Evolutionary conservation across 2,329 filamentous ascomycete species (phyloP).

Genomic region (Pseudopithomyces chartarum): DNA sequence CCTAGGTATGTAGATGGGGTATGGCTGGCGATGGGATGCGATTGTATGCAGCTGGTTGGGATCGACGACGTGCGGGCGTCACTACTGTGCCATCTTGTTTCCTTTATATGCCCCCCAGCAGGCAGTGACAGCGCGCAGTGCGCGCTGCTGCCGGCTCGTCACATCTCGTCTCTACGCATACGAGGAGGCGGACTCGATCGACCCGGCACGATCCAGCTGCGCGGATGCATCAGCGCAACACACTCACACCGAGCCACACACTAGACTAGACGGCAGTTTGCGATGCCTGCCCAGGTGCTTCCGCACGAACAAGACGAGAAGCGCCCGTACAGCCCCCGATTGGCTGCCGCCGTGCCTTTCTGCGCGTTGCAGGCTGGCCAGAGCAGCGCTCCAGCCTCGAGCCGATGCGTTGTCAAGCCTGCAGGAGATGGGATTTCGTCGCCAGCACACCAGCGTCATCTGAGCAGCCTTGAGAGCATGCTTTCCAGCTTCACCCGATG

Average conservation of each 20-base stretch:
- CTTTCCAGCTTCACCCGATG: neutral
- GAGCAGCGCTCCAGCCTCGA: constrained; percentile 19
- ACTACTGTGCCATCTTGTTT: constrained; percentile 28
- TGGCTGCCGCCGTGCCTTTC: constrained; percentile 9
- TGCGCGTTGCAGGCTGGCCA: constrained; percentile 24
- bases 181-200: constrained; percentile 22
- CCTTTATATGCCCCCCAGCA: constrained; percentile 34
- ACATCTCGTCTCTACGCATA: constrained; percentile 19
- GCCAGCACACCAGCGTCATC: constrained; percentile 30
- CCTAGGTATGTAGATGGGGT: too few species aligned
- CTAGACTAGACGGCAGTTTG: constrained; percentile 14
- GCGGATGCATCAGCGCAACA: constrained; percentile 18
- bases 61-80: constrained; percentile 1
- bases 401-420: constrained; percentile 41
- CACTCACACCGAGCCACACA: constrained; percentile 25
- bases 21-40: neutral
- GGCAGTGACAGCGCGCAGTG: constrained; percentile 23
- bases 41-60: neutral
- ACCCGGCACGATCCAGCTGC: constrained; percentile 20
- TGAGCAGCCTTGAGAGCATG: neutral
- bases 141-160: constrained; percentile 21
- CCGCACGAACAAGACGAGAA: constrained; percentile 4
- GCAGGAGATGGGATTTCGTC: constrained; percentile 7
- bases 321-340: constrained; percentile 12
- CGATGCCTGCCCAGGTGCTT: constrained; percentile 1